Evolutionary conservation across 306 rosid genomes (phyloP).

Genomic region (Citrullus amarus): DNA sequence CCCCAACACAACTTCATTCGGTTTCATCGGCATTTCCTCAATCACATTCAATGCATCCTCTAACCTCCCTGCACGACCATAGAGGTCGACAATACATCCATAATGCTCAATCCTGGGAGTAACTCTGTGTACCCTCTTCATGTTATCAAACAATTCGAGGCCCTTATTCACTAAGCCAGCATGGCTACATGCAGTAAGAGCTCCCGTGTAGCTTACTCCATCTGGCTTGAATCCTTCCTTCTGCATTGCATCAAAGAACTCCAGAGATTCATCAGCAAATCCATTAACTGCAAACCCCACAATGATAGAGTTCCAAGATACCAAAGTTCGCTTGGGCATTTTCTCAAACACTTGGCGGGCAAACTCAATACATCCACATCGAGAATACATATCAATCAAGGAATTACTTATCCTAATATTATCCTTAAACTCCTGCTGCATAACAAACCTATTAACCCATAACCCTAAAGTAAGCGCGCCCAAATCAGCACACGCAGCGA

Average conservation of each 20-base stretch:
- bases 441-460: slow-evolving; percentile 52
- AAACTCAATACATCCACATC: slow-evolving; percentile 69
- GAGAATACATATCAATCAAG: slow-evolving; percentile 67
- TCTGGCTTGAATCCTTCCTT: slow-evolving; percentile 61
- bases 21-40: slow-evolving; percentile 70
- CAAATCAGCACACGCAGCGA: slow-evolving; percentile 74
- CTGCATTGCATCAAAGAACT: slow-evolving; percentile 48
- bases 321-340: slow-evolving; percentile 41
- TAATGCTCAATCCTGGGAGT: slow-evolving; percentile 66
- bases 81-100: slow-evolving; percentile 80
- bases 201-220: slow-evolving; percentile 74
- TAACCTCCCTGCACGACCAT: slow-evolving; percentile 75
- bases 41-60: slow-evolving; percentile 53
- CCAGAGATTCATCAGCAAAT: slow-evolving; percentile 52
- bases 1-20: slow-evolving; percentile 77
- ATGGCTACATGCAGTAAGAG: slow-evolving; percentile 78
- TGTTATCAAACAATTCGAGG: slow-evolving; percentile 40
- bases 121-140: slow-evolving; percentile 41
- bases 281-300: slow-evolving; percentile 79
- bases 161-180: slow-evolving; percentile 65
- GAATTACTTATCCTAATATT: slow-evolving; percentile 53
- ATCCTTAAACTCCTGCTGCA: slow-evolving; percentile 28
- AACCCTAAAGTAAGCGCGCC: slow-evolving; percentile 68
- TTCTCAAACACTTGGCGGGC: slow-evolving; percentile 55
- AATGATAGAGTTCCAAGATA: slow-evolving; percentile 82